A percentile compares a stretch with the other conserved stretches of the same genome.
Conservation (phyloP, 2,329 filamentous ascomycete species). For the Exserohilum turcica region DNA sequence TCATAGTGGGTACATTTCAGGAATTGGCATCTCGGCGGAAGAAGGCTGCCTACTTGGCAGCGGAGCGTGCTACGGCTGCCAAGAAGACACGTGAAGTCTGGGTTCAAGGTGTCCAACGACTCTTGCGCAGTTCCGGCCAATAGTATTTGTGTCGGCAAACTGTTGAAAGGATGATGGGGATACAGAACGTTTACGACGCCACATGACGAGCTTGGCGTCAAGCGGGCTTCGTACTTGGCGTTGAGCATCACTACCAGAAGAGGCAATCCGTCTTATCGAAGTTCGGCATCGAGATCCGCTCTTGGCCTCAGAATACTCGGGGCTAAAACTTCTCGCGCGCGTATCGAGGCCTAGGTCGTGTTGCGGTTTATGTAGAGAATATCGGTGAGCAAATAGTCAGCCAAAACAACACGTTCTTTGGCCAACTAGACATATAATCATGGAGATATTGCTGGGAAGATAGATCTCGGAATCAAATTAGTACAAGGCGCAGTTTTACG, state of each 20-base stretch:
- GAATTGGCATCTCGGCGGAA: conserved; percentile 27
- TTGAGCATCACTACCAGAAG: conserved; percentile 10
- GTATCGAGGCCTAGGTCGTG: not conserved
- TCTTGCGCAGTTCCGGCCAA: conserved; percentile 5
- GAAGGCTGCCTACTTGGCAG: conserved; percentile 24
- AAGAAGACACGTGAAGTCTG: conserved; percentile 15
- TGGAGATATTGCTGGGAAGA: no score
- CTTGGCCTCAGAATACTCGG: not conserved
- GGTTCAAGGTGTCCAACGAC: conserved; percentile 4
- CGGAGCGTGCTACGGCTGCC: conserved; percentile 15
- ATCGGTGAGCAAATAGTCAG: not conserved
- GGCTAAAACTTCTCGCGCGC: not conserved
- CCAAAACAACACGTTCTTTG: not conserved
- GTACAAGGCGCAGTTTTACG: not conserved
- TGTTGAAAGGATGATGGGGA: not conserved
- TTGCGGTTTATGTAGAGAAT: not conserved
- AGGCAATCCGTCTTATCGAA: conserved; percentile 10
- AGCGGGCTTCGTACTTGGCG: conserved; percentile 19
- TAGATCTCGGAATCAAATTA: no score
- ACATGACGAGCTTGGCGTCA: conserved; percentile 14
- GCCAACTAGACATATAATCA: no score
- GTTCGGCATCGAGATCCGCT: conserved; percentile 11
- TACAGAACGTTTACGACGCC: conserved; percentile 9
- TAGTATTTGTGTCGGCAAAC: not conserved
- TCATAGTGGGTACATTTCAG: conserved; percentile 33